Evolutionary conservation across 352 stramenopile genomes (phyloP).

Genomic region (Phytophthora sojae): DNA sequence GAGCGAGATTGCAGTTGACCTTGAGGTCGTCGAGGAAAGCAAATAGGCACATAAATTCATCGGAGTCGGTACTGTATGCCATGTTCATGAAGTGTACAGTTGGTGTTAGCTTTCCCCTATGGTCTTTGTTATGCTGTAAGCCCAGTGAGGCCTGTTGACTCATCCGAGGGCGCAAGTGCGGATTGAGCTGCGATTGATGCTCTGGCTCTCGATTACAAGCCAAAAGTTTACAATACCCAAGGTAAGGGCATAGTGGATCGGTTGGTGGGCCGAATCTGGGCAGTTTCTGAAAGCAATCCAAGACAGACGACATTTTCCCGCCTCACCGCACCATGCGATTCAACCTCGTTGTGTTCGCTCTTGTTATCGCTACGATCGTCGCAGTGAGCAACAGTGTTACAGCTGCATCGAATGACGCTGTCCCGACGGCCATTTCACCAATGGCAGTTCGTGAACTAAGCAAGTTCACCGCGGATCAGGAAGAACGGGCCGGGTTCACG

Average conservation of each 20-base stretch:
- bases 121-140: background rate
- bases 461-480: background rate
- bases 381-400: background rate
- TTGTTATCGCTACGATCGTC: background rate
- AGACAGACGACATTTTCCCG: no score
- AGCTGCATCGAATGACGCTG: background rate
- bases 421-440: background rate
- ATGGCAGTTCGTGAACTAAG: background rate
- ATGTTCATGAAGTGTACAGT: conserved; percentile 5
- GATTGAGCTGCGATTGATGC: background rate
- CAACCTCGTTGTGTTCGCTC: background rate
- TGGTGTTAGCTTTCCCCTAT: background rate
- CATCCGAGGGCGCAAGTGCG: background rate
- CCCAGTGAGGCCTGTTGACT: background rate
- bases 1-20: conserved; percentile 43
- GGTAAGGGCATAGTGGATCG: no score
- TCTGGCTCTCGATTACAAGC: no score
- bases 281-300: no score
- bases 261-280: no score
- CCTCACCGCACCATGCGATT: background rate
- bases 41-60: conserved; percentile 30
- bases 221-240: no score
- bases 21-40: conserved; percentile 40
- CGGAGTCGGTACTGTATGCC: background rate
- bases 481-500: background rate